Evolutionary conservation across 371 early-diverging fungal genomes (phyloP), one percentile per base, ranked within the genome.

Genomic region (Nematocida sp.): DNA sequence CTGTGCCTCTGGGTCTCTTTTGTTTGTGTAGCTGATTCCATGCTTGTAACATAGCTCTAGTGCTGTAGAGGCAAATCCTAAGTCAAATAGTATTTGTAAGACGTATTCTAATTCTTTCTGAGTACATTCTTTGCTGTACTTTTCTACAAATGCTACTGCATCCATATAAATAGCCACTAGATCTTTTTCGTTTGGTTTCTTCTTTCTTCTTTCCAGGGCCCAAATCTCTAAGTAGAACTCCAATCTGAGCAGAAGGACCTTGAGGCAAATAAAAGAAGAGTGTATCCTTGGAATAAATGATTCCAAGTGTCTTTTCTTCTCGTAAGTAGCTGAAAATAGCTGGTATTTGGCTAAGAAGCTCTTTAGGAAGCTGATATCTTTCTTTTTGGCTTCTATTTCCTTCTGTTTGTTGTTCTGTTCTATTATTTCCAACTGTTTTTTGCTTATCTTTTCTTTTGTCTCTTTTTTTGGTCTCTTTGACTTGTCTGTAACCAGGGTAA

Each of bases 181-280:
- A n/a, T 75, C 58, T 2, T 63, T 57, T 47, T 82, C 81, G 55
- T 79, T 77, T 40, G 60, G 48, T 19, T 65, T 38, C 40, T 78
- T 79, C 23, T 66, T 74, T 60, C 75, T 77, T 52, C 47, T 78
- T 58, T 84, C 80, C 11, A 84, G 53, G 23, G 49, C 63, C 84
- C 84, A 84, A 7, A 78, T 51, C 51, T 81, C 78, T 29, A 31
- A 35, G 57, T 82, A 82, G 62, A 78, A 79, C 66, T 84, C 84
- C 25, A 84, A 78, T 52, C 78, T 79, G 11, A 83, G 62, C 1
- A 83, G 63, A 27, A 76, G 41, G 7, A 83, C 70, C 41, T 74
- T 79, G 21, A 52, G 53, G 34, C 75, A 74, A 15, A 82, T 77
- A 17, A 53, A 53, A 17, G 63, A 38, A 25, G 78, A 79, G 46